phyloP scores from a whole-genome alignment of 2,329 filamentous ascomycete species.

The Fusarium begoniae region DNA sequence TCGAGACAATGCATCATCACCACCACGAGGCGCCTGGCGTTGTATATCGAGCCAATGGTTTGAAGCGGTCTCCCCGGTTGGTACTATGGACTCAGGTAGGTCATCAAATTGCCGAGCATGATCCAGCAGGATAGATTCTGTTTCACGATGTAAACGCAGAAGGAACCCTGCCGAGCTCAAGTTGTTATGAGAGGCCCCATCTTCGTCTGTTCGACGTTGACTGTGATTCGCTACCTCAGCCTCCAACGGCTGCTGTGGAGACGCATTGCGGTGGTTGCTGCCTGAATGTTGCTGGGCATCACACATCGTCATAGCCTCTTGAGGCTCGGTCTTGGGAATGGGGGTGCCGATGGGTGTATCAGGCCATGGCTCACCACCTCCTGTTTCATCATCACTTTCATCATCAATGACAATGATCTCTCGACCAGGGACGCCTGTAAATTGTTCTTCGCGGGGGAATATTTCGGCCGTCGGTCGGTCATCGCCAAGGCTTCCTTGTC shows the following conservation, averaged over 20 bases:
- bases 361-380: fast-evolving
- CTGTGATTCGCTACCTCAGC: not conserved
- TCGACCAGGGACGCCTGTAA: fast-evolving
- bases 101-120: fast-evolving
- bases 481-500: not conserved
- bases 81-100: fast-evolving
- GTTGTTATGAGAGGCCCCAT: not conserved
- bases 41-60: fast-evolving
- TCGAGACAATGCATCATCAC: fast-evolving
- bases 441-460: not conserved
- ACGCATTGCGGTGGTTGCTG: fast-evolving
- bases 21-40: not conserved
- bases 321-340: not conserved
- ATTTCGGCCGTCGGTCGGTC: not conserved
- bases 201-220: not conserved
- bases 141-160: no score
- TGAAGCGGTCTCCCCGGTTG: not conserved
- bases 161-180: not conserved
- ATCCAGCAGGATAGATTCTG: no score
- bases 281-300: fast-evolving
- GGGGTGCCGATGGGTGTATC: fast-evolving
- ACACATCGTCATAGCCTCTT: fast-evolving
- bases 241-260: fast-evolving
- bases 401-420: not conserved
- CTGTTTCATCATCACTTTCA: fast-evolving